These are phyloP conservation scores for Biscutella auriculata DNA, from an alignment of 441 rosid species.

Conservation along the genomic window DNA sequence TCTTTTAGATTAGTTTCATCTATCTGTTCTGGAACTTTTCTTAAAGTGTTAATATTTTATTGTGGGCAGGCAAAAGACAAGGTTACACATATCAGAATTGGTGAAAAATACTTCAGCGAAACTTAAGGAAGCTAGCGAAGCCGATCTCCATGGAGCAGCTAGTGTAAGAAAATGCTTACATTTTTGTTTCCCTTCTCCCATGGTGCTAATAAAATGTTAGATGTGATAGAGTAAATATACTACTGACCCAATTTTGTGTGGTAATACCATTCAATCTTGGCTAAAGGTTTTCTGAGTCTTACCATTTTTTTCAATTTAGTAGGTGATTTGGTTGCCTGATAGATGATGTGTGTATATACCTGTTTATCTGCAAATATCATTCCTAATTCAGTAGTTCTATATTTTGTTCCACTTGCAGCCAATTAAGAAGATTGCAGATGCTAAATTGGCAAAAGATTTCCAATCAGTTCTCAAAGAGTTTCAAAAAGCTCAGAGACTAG, in stretches of 20 bases:
- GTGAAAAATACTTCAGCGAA: slow-evolving; percentile 67
- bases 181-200: background rate
- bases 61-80: slow-evolving; percentile 50
- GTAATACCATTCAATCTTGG: background rate
- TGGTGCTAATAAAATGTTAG: background rate
- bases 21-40: background rate
- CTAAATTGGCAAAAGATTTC: slow-evolving; percentile 78
- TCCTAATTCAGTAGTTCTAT: background rate
- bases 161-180: slow-evolving; percentile 30
- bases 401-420: slow-evolving; percentile 32
- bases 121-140: slow-evolving; percentile 66
- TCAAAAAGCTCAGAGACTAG: slow-evolving; percentile 77
- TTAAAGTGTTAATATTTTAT: background rate
- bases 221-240: background rate
- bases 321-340: background rate
- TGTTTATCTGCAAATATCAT: background rate
- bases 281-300: background rate
- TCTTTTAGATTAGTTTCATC: background rate
- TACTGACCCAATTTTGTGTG: background rate
- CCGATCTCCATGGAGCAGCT: slow-evolving; percentile 40
- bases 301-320: background rate
- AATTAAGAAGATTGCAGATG: slow-evolving; percentile 62
- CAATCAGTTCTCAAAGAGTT: slow-evolving; percentile 59
- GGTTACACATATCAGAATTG: slow-evolving; percentile 51
- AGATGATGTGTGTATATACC: background rate